A percentile compares a stretch with the other conserved stretches of the same genome.
These are phyloP conservation scores for Ambispora gerdemannii DNA, from an alignment of 192 early-diverging fungal genomes.

Conservation along the genomic window DNA sequence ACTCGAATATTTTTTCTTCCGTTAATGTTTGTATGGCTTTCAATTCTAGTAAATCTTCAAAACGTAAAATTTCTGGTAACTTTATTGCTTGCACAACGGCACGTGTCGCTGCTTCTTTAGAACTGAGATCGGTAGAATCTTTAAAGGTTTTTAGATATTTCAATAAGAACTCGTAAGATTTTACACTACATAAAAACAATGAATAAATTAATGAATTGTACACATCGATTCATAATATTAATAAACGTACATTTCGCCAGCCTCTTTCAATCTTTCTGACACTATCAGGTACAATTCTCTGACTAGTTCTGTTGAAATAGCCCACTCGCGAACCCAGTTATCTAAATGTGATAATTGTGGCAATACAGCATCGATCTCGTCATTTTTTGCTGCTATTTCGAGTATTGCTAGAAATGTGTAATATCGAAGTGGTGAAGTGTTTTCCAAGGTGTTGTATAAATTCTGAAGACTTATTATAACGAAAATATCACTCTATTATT, in stretches of 20 bases:
- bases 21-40: slow-evolving; percentile 61
- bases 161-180: slow-evolving; percentile 61
- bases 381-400: slow-evolving; percentile 64
- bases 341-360: slow-evolving; percentile 63
- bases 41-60: slow-evolving; percentile 73
- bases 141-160: slow-evolving; percentile 64
- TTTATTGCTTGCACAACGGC: slow-evolving; percentile 68
- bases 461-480: slow-evolving; percentile 61
- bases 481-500: no score
- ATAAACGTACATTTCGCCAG: slow-evolving; percentile 55
- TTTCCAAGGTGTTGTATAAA: slow-evolving; percentile 79
- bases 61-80: slow-evolving; percentile 67
- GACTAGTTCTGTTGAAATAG: slow-evolving; percentile 52
- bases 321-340: slow-evolving; percentile 68
- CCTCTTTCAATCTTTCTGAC: slow-evolving; percentile 58
- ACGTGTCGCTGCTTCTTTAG: slow-evolving; percentile 53
- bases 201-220: no score
- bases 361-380: slow-evolving; percentile 65
- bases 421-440: slow-evolving; percentile 53
- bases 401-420: slow-evolving; percentile 74
- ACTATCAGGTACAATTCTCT: slow-evolving; percentile 61
- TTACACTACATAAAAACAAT: slow-evolving; percentile 33
- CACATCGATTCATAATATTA: no score
- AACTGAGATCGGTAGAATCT: slow-evolving; percentile 40
- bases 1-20: slow-evolving; percentile 55